These are phyloP conservation scores for Chaetoceros tenuissimus DNA, from an alignment of 108 stramenopile species.

Conservation along the genomic window DNA sequence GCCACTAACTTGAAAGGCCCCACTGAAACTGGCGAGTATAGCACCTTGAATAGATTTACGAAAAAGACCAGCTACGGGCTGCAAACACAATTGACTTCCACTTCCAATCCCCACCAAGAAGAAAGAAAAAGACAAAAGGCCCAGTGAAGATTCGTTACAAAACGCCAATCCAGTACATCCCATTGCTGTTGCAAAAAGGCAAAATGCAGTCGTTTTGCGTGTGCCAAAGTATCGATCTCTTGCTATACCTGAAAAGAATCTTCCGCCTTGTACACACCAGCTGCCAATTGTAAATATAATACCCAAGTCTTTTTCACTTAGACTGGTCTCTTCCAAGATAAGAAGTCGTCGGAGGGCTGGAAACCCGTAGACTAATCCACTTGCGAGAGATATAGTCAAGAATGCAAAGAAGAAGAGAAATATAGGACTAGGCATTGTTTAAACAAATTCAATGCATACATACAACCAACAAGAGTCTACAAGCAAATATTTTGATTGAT, in stretches of 20 bases:
- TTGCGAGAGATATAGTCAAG: conserved; percentile 5
- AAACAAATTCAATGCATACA: no score
- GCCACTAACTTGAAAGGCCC: conserved; percentile 33
- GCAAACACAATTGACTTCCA: conserved; percentile 30
- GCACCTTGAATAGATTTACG: conserved; percentile 11
- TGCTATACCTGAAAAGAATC: conserved; percentile 30
- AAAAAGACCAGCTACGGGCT: conserved; percentile 36
- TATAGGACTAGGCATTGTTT: no score
- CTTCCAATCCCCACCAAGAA: conserved; percentile 31
- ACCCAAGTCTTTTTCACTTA: conserved; percentile 21
- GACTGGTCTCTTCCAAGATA: conserved; percentile 13
- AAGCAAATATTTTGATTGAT: no score
- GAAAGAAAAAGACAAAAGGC: conserved; percentile 14
- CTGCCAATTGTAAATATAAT: conserved; percentile 25
- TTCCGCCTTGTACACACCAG: conserved; percentile 25
- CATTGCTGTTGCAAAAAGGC: conserved; percentile 5
- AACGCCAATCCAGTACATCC: conserved; percentile 25
- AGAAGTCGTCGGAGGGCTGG: conserved; percentile 27
- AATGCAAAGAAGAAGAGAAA: conserved; percentile 20
- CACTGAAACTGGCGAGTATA: conserved; percentile 16
- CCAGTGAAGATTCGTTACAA: conserved; percentile 5
- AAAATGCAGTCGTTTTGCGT: background rate
- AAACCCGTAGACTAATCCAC: conserved; percentile 39
- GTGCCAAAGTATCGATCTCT: conserved; percentile 31
- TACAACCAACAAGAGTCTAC: no score